Evolutionary conservation across 768 basidiomycete genomes (phyloP).

Genomic region (Tylopilus rubrobrunneus): DNA sequence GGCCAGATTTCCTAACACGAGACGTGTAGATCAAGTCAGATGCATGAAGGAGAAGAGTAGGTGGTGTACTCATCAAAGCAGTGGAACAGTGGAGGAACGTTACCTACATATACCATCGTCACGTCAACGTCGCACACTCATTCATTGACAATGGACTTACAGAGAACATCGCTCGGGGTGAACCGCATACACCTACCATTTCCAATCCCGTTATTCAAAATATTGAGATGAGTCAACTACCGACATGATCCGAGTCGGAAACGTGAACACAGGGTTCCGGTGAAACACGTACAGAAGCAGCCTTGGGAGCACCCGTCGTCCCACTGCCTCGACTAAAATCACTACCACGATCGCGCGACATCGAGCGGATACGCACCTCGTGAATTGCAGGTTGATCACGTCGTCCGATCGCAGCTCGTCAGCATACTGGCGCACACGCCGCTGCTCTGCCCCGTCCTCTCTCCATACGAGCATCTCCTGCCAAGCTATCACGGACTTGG

Average conservation of each 20-base stretch:
- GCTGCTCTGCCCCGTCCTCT: conserved; percentile 44
- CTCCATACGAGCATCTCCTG: conserved; percentile 69
- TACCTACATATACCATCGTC: conserved; percentile 44
- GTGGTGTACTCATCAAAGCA: conserved; percentile 74
- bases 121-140: not conserved
- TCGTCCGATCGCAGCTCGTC: conserved; percentile 54
- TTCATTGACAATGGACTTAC: conserved; percentile 34
- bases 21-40: conserved; percentile 43
- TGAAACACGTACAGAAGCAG: conserved; percentile 60
- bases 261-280: not conserved
- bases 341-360: not conserved
- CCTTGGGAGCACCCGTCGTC: conserved; percentile 79
- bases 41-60: not conserved
- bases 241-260: not conserved
- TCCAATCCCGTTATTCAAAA: conserved; percentile 72
- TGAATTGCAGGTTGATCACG: conserved; percentile 81
- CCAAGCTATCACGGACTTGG: conserved; percentile 62
- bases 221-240: conserved; percentile 73
- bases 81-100: conserved; percentile 81
- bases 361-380: conserved; percentile 50
- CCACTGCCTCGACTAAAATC: conserved; percentile 43
- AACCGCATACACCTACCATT: conserved; percentile 72
- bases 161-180: conserved; percentile 61
- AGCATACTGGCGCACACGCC: conserved; percentile 40
- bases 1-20: conserved; percentile 78